These are phyloP conservation scores for Candida broadrunensis DNA, from an alignment of 805 yeast genomes.

Conservation along the genomic window DNA sequence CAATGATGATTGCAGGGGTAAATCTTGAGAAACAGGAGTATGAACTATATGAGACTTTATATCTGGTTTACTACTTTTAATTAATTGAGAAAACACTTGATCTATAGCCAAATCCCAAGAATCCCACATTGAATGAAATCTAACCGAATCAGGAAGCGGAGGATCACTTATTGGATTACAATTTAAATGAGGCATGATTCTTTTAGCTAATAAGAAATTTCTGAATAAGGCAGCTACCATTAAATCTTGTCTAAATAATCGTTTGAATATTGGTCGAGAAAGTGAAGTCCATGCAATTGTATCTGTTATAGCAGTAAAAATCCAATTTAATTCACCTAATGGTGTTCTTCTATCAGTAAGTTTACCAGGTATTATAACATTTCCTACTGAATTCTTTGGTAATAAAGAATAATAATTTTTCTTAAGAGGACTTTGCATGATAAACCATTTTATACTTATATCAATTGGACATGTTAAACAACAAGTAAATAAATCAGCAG, in stretches of 20 bases:
- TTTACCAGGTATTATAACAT: slow-evolving; percentile 81
- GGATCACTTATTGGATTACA: slow-evolving; percentile 96
- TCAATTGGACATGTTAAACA: slow-evolving; percentile 96
- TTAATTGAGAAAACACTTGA: slow-evolving; percentile 76
- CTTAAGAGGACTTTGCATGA: slow-evolving; percentile 72
- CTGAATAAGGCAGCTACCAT: slow-evolving; percentile 96
- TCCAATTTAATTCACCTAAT: slow-evolving; percentile 94
- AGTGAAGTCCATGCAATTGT: slow-evolving; percentile 96
- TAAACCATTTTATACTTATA: slow-evolving; percentile 86
- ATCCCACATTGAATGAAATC: slow-evolving; percentile 92
- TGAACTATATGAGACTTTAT: background rate
- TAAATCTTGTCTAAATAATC: slow-evolving; percentile 88
- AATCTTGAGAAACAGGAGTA: slow-evolving; percentile 1
- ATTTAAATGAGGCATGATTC: slow-evolving; percentile 89
- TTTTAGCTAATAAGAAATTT: slow-evolving; percentile 85
- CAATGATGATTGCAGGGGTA: background rate
- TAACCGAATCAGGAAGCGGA: slow-evolving; percentile 76
- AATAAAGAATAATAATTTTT: slow-evolving; percentile 47
- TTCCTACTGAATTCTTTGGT: slow-evolving; percentile 48
- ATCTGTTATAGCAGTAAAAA: slow-evolving; percentile 95
- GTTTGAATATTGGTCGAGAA: slow-evolving; percentile 83
- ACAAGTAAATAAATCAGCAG: slow-evolving; percentile 94
- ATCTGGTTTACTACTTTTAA: slow-evolving; percentile 35
- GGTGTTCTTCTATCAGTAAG: slow-evolving; percentile 93
- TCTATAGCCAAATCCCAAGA: slow-evolving; percentile 98